These are phyloP conservation scores for Elsinoe australis DNA, from an alignment of 2,329 filamentous ascomycete genomes.

Conservation along the genomic window DNA sequence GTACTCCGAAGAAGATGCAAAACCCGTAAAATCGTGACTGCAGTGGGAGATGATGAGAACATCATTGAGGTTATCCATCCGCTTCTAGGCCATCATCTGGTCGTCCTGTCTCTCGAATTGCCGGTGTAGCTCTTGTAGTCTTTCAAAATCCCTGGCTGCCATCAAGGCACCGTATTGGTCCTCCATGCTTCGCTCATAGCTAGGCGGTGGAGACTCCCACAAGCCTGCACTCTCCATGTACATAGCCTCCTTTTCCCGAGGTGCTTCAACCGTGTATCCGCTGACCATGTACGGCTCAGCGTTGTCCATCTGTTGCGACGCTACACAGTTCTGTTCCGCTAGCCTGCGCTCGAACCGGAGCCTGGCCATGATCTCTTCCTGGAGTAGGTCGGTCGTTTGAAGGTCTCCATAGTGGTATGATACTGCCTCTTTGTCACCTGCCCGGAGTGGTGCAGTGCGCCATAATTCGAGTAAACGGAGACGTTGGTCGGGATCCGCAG, in stretches of 20 bases:
- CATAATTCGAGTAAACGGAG: constrained; percentile 73
- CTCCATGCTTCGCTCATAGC: constrained; percentile 48
- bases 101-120: constrained; percentile 21
- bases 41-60: too few species aligned
- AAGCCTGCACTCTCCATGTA: constrained; percentile 4
- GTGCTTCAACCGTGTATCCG: constrained; percentile 58
- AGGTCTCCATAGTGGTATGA: constrained; percentile 45
- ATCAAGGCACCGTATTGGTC: constrained; percentile 60
- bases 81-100: constrained; percentile 19
- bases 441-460: constrained; percentile 67
- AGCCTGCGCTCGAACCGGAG: constrained; percentile 52
- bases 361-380: constrained; percentile 49
- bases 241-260: constrained; percentile 36
- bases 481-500: constrained; percentile 64
- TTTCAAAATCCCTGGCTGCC: constrained; percentile 45
- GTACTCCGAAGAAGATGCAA: neutral
- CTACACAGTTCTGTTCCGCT: constrained; percentile 16
- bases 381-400: constrained; percentile 49
- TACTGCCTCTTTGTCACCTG: constrained; percentile 33
- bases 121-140: constrained; percentile 40
- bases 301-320: constrained; percentile 29
- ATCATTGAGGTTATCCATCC: too few species aligned
- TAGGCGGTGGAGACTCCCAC: constrained; percentile 11
- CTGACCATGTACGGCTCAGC: constrained; percentile 78
- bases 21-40: too few species aligned